Conservation (phyloP, 495 filamentous ascomycete species). For the Penicillium malachiteum region DNA sequence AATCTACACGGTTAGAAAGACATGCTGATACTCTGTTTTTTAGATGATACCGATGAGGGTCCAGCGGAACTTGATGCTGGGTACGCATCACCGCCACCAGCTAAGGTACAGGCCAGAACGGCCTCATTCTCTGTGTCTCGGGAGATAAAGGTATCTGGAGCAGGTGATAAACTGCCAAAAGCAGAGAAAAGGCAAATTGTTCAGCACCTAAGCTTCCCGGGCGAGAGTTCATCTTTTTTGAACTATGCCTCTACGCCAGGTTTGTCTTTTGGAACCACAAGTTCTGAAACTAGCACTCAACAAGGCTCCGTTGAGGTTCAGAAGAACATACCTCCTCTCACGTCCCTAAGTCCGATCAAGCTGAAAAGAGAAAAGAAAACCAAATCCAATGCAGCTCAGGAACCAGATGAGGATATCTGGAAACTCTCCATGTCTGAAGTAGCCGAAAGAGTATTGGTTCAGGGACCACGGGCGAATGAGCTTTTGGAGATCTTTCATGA, state of each 20-base stretch:
- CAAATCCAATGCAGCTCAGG: no score
- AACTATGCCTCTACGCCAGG: not conserved
- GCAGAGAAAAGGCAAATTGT: not conserved
- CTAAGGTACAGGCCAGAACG: not conserved
- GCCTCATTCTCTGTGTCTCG: not conserved
- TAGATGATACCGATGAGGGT: not conserved
- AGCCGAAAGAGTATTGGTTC: not conserved
- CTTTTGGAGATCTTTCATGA: not conserved
- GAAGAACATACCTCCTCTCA: no score
- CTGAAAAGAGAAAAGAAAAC: no score
- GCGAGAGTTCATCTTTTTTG: not conserved
- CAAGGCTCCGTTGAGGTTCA: no score
- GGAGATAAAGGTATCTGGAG: not conserved
- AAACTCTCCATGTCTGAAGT: not conserved
- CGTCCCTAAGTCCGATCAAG: no score
- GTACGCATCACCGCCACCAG: no score
- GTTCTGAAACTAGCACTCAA: no score
- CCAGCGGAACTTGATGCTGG: not conserved
- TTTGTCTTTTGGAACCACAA: no score
- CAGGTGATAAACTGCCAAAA: not conserved
- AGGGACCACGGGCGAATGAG: not conserved
- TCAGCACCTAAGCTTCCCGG: not conserved
- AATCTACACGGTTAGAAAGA: not conserved
- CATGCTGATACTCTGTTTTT: slow-evolving; percentile 2
- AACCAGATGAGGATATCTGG: no score